Evolutionary conservation across 345 rosid species (phyloP).

Genomic region (Hibiscus syriacus): DNA sequence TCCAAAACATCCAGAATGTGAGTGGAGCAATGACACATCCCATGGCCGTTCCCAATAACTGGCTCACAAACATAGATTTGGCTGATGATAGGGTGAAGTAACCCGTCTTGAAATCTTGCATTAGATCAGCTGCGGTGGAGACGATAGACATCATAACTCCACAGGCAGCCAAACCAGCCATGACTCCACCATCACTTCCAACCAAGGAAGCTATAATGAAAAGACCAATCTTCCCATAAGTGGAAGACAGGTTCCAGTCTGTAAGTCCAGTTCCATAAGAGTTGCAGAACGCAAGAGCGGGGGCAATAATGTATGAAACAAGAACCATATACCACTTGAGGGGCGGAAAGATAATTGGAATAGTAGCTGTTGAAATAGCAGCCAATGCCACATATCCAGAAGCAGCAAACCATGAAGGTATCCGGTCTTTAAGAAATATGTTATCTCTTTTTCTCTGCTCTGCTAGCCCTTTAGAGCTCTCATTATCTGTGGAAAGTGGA

Average conservation of each 20-base stretch:
- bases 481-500: conserved; percentile 31
- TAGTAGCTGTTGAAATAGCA: conserved; percentile 68
- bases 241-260: conserved; percentile 72
- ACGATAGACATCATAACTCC: conserved; percentile 90
- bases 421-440: conserved; percentile 66
- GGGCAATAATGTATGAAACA: conserved; percentile 71
- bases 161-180: conserved; percentile 86
- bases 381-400: conserved; percentile 82
- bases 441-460: conserved; percentile 59
- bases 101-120: conserved; percentile 94
- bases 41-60: conserved; percentile 74
- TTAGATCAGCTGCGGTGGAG: conserved; percentile 89
- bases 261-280: conserved; percentile 87
- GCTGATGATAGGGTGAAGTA: conserved; percentile 83
- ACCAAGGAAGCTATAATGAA: conserved; percentile 76
- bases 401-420: conserved; percentile 71
- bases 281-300: conserved; percentile 89
- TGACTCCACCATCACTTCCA: conserved; percentile 72
- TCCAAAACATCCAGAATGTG: conserved; percentile 85
- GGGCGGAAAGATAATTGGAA: conserved; percentile 73
- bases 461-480: conserved; percentile 35
- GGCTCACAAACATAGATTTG: conserved; percentile 87
- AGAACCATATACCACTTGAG: conserved; percentile 87
- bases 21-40: conserved; percentile 83
- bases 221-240: conserved; percentile 89